These are phyloP conservation scores for Umbellularia californica DNA, from an alignment of 164 flowering plant genomes.

Conservation along the genomic window DNA sequence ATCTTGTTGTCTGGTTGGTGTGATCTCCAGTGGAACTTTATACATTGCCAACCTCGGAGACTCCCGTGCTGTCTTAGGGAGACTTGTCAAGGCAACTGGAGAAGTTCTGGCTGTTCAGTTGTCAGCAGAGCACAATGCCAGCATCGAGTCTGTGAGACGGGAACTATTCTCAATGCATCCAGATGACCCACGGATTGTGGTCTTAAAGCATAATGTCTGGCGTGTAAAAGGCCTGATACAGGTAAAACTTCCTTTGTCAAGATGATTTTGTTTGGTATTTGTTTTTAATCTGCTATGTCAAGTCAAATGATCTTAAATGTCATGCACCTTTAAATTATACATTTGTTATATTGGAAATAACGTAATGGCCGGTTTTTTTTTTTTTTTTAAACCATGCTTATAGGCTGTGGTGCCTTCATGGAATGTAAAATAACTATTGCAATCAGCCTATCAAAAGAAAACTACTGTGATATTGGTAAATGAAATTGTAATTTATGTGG, in stretches of 20 bases:
- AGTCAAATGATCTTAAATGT: too few species aligned
- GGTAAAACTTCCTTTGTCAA: conserved; percentile 26
- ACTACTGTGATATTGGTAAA: too few species aligned
- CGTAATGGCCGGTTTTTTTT: too few species aligned
- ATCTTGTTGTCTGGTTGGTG: conserved; percentile 71
- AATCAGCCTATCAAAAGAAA: too few species aligned
- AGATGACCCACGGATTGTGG: conserved; percentile 72
- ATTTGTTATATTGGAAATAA: too few species aligned
- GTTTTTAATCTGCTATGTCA: too few species aligned
- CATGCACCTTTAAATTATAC: too few species aligned
- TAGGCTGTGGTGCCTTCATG: too few species aligned
- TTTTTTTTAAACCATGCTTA: too few species aligned
- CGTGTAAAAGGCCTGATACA: conserved; percentile 84
- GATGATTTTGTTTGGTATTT: not conserved
- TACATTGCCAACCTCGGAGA: conserved; percentile 75
- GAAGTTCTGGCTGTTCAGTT: conserved; percentile 59
- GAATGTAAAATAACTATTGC: too few species aligned
- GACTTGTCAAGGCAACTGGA: conserved; percentile 58
- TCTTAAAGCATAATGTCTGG: conserved; percentile 80
- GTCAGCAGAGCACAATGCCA: conserved; percentile 61
- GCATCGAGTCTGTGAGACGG: conserved; percentile 62
- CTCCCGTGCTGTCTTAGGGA: conserved; percentile 78
- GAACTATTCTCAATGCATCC: conserved; percentile 68
- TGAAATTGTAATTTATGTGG: too few species aligned
- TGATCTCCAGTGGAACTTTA: conserved; percentile 56